phyloP scores from a whole-genome alignment of 2,329 filamentous ascomycete species.

The Fusarium buxicola region DNA sequence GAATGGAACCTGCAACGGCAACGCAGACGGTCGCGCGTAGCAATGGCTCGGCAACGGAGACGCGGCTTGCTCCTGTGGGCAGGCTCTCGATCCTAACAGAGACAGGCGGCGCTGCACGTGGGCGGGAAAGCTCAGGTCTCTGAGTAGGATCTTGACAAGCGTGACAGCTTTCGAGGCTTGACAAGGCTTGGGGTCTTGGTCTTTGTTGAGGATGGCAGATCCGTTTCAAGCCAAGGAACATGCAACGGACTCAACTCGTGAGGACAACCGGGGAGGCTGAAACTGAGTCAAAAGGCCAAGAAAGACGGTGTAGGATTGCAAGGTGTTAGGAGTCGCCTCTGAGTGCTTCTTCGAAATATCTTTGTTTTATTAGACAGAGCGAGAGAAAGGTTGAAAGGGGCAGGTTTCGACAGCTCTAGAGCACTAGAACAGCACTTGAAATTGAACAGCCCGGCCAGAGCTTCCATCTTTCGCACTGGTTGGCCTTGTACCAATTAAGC shows the following conservation, averaged over 20 bases:
- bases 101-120: conserved; percentile 33
- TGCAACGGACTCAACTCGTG: conserved; percentile 29
- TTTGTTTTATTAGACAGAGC: conserved; percentile 24
- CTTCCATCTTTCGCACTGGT: conserved; percentile 28
- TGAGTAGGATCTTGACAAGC: conserved; percentile 17
- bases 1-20: conserved; percentile 26
- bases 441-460: conserved; percentile 35
- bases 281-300: conserved; percentile 24
- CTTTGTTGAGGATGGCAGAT: conserved; percentile 38
- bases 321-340: neutral
- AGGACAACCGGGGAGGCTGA: conserved; percentile 29
- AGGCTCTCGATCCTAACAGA: conserved; percentile 29
- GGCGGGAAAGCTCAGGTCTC: conserved; percentile 19
- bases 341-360: conserved; percentile 2
- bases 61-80: neutral
- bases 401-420: conserved; percentile 25
- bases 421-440: conserved; percentile 21
- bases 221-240: conserved; percentile 34
- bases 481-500: conserved; percentile 32
- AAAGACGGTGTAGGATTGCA: conserved; percentile 34
- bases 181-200: too few relatives aligned
- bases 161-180: conserved; percentile 20
- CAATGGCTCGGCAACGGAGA: conserved; percentile 16
- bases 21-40: conserved; percentile 19
- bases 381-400: conserved; percentile 32